Base-by-base conservation (phyloP, 2,329 filamentous ascomycete species). In the Epichloe brachyelytri region DNA sequence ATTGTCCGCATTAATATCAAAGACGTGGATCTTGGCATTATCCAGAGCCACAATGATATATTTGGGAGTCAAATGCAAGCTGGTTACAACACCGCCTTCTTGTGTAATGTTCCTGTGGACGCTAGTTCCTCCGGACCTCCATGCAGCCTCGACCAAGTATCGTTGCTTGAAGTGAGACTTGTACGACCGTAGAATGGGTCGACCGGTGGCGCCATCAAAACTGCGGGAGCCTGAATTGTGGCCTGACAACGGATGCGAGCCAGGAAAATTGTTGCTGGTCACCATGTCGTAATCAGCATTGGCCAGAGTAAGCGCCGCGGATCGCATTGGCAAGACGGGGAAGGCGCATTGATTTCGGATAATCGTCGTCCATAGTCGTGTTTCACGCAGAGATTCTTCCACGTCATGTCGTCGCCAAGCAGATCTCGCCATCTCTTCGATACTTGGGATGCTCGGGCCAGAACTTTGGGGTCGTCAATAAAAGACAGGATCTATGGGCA, bases 1-100 rank as follows among this genome's bases (percentile, higher is more conserved):
- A 56, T 88, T 82, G 59, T 89, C 83, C 36, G 93, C 93, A 58
- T 93, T 82, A 0, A 88, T 90, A 65, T 97, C 88, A 64, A 97
- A 98, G 26, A 98, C 90, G 67, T 98, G 93, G 44, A 98, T 98
- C 72, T 94, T 95, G 38, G 93, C 91, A 68, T 97, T 98, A 72
- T 98, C 93, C 55, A 98, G 78, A 47, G 93, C 93, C 56, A 97
- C 89, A 46, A 98, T 89, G 61, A 98, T 97, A 69, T 97, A 97
- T 65, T 95, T 95, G 36, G 88, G 78, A 0, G 93, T 98, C 50
- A 98, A 71, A 65, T 98, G 91, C 51, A 98, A 69, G 63, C 90
- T 97, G 1, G 93, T 98, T 17, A 98, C 93, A 2, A 98, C 93
- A 26, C 93, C 91, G 59, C 94, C 91, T 63, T 98, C 93, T 50